A percentile compares a stretch with the other conserved stretches of the same genome.
phyloP scores from a whole-genome alignment of 352 stramenopile genomes.

The Phytophthora syringae region DNA sequence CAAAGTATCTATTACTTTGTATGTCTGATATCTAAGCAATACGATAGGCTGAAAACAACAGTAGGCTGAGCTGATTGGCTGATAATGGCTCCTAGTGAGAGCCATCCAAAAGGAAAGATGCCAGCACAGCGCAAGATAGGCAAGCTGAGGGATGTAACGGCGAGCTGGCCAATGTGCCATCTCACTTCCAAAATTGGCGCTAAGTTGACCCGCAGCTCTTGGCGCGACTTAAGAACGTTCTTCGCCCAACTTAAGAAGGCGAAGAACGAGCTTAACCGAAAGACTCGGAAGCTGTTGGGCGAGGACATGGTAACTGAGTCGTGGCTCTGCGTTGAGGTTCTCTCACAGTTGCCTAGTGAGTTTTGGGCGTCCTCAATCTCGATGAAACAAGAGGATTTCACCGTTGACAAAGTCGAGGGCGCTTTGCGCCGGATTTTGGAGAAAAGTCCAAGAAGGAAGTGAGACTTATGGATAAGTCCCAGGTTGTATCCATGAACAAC shows the following conservation, averaged over 20 bases:
- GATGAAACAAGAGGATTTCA: not conserved
- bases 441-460: constrained; percentile 24
- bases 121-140: not conserved
- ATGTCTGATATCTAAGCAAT: too few relatives aligned
- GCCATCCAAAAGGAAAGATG: not conserved
- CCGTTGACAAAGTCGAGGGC: not conserved
- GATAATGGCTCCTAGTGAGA: not conserved
- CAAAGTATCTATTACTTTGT: too few relatives aligned
- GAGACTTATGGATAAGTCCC: constrained; percentile 1
- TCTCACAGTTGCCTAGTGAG: not conserved
- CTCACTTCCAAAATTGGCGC: constrained; percentile 13
- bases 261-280: constrained; percentile 20
- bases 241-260: constrained; percentile 10
- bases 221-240: not conserved
- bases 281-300: too few relatives aligned
- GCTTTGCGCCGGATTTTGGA: not conserved
- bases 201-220: not conserved
- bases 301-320: not conserved
- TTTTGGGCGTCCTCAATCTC: not conserved
- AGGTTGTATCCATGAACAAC: constrained; percentile 1
- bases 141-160: constrained; percentile 1
- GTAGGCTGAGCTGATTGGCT: not conserved
- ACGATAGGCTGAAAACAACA: too few relatives aligned
- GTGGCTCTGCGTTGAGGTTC: not conserved
- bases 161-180: not conserved